A percentile compares a stretch with the other conserved stretches of the same genome.
Evolutionary conservation across 106 monocot genomes (phyloP).

Genomic region (Acorus gramineus): DNA sequence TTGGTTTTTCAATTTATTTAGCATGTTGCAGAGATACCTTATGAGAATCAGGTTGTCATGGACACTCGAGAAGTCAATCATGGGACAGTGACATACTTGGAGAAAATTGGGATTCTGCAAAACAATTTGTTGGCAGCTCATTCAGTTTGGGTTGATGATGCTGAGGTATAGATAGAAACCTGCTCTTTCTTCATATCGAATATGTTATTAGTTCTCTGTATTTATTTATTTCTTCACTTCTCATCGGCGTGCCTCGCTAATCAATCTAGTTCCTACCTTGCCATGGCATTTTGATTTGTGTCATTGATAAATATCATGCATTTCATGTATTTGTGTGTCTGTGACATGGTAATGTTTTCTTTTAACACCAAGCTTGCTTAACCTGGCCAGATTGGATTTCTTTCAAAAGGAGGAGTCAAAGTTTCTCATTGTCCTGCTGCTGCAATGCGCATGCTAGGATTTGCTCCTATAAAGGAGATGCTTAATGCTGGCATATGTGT

Average conservation of each 20-base stretch:
- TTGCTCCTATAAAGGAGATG: slow-evolving; percentile 92
- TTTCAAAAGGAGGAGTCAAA: slow-evolving; percentile 65
- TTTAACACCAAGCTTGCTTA: too few relatives aligned
- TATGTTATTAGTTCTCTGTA: neutral
- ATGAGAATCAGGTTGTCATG: slow-evolving; percentile 63
- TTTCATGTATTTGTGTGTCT: too few relatives aligned
- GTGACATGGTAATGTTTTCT: too few relatives aligned
- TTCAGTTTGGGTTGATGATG: slow-evolving; percentile 72
- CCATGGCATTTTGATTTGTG: neutral
- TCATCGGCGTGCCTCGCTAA: neutral
- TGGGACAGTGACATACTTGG: slow-evolving; percentile 82
- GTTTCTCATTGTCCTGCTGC: slow-evolving; percentile 94
- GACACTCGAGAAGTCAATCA: slow-evolving; percentile 45
- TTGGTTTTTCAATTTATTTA: slow-evolving; percentile 8
- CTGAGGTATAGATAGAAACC: slow-evolving; percentile 47
- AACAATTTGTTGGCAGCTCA: slow-evolving; percentile 86
- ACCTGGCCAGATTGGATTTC: slow-evolving; percentile 66
- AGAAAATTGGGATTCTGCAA: slow-evolving; percentile 64
- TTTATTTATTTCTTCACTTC: neutral
- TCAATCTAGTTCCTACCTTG: neutral
- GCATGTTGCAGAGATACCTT: slow-evolving; percentile 92
- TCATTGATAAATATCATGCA: too few relatives aligned
- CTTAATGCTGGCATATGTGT: slow-evolving; percentile 76
- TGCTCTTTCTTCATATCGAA: neutral
- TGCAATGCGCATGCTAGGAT: slow-evolving; percentile 90